Evolutionary conservation across 768 basidiomycete species (phyloP), one percentile per base, ranked within the genome.

Genomic region (Boletus vermiculosoides): DNA sequence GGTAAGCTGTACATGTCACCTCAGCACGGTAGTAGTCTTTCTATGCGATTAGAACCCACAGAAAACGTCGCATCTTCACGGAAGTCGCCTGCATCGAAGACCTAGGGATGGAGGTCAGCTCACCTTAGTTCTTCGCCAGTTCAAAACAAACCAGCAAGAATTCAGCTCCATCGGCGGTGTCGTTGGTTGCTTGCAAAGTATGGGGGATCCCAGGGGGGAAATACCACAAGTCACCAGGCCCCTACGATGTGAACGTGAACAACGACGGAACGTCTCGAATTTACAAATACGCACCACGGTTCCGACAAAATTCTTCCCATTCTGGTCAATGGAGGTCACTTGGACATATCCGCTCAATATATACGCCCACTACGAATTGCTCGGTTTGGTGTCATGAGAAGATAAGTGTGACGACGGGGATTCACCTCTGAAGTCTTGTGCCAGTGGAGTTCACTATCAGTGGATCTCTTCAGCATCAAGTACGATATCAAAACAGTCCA

Each of bases 171-270:
- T 74, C 73, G 42, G 71, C 63, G 13, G 67, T 66, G 7, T 71
- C 73, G 22, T 75, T 73, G 42, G 76, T 82, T 7, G 80, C 80
- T 66, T 82, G 81, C 16, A 83, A 66, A n/a, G 77, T 69, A 62
- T 84, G 83, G 0, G 82, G 83, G 48, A 74, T 72, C 2, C 82
- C 82, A 20, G 81, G 66, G 0, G 82, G 81, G 63, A 83, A 83
- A 59, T 79, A 83, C 82, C 82, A 83, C 0, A 84, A 56, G 58
- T 84, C 83, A 47, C 73, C 74, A 22, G 66, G 57, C 9, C 68
- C 56, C 74, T 75, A 23, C 28, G 39, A 66, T 61, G 23, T 63
- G 63, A 72, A 70, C 13, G 30, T 45, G 37, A 52, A 51, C 18
- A n/a, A 12, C 5, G 18, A 42, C 5, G 5, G 13, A 6, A 50